Evolutionary conservation across 495 filamentous ascomycete genomes (phyloP).

Genomic region (Chaetomium cochliodes): DNA sequence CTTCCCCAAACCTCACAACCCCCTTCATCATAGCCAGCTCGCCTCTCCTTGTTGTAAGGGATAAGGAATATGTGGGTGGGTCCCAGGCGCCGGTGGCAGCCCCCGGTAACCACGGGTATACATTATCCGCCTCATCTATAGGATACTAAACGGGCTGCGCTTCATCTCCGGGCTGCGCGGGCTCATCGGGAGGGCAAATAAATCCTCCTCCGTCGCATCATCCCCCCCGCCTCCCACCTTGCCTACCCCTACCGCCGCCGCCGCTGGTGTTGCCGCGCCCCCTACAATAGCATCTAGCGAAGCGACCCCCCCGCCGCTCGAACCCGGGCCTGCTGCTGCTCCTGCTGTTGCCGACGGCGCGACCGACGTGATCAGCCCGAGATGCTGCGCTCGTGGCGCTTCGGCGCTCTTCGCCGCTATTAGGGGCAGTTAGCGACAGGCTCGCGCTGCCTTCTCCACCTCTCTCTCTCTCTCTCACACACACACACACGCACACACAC

Average conservation of each 20-base stretch:
- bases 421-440: background rate
- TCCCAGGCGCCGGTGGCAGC: background rate
- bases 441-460: background rate
- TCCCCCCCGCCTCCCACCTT: conserved; percentile 25
- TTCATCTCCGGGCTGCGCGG: conserved; percentile 76
- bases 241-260: conserved; percentile 30
- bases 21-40: no score
- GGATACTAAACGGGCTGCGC: conserved; percentile 66
- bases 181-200: conserved; percentile 79
- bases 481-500: no score
- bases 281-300: conserved; percentile 51
- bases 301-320: conserved; percentile 31
- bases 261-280: conserved; percentile 34
- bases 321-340: background rate
- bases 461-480: no score
- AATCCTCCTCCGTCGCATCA: conserved; percentile 61
- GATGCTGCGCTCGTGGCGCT: conserved; percentile 15
- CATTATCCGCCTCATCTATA: conserved; percentile 26
- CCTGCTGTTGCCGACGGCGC: conserved; percentile 11
- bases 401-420: conserved; percentile 29
- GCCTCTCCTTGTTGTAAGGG: background rate
- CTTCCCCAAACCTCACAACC: no score
- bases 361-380: conserved; percentile 13
- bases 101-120: conserved; percentile 6
- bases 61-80: background rate